Evolutionary conservation across 1,284 basidiomycete species (phyloP).

Genomic region (Jaminaea rosea): DNA sequence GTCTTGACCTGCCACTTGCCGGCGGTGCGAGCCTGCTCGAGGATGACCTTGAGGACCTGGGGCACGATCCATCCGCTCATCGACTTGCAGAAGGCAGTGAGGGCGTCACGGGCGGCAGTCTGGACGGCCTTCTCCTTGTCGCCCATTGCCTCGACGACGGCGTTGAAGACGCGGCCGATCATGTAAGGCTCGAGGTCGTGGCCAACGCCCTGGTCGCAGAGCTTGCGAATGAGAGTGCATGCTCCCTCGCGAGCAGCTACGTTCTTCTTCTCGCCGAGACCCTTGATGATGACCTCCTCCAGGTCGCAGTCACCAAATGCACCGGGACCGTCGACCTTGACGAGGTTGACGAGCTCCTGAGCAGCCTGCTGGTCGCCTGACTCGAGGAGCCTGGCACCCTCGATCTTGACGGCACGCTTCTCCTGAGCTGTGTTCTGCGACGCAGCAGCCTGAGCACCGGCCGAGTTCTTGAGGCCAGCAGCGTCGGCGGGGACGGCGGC

Average conservation of each 20-base stretch:
- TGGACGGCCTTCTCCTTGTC: slow-evolving; percentile 82
- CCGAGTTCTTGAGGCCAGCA: slow-evolving; percentile 38
- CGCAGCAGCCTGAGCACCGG: slow-evolving; percentile 42
- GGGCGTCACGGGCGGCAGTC: slow-evolving; percentile 74
- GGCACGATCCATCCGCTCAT: slow-evolving; percentile 86
- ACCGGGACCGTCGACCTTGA: slow-evolving; percentile 64
- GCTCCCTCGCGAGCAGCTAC: slow-evolving; percentile 70
- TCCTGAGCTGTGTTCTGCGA: slow-evolving; percentile 34
- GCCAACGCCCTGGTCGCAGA: slow-evolving; percentile 67
- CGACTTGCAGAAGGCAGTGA: slow-evolving; percentile 66
- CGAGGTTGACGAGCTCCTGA: slow-evolving; percentile 49
- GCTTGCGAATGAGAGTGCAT: slow-evolving; percentile 55
- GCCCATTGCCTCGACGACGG: slow-evolving; percentile 81
- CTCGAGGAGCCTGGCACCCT: slow-evolving; percentile 47
- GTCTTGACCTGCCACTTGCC: slow-evolving; percentile 99
- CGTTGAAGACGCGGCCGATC: slow-evolving; percentile 68
- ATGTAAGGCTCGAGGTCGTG: slow-evolving; percentile 84
- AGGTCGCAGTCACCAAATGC: slow-evolving; percentile 70
- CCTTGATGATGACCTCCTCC: slow-evolving; percentile 69
- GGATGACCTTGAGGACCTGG: slow-evolving; percentile 77
- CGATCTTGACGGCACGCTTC: slow-evolving; percentile 48
- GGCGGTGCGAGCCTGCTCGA: slow-evolving; percentile 87
- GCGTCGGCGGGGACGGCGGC: slow-evolving; percentile 33
- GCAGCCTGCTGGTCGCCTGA: slow-evolving; percentile 48
- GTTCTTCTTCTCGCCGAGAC: slow-evolving; percentile 56